Percentiles rank a stretch among this genome's conserved stretches.
Conservation (phyloP, 176 grass and related monocot species). For the Areca catechu region DNA sequence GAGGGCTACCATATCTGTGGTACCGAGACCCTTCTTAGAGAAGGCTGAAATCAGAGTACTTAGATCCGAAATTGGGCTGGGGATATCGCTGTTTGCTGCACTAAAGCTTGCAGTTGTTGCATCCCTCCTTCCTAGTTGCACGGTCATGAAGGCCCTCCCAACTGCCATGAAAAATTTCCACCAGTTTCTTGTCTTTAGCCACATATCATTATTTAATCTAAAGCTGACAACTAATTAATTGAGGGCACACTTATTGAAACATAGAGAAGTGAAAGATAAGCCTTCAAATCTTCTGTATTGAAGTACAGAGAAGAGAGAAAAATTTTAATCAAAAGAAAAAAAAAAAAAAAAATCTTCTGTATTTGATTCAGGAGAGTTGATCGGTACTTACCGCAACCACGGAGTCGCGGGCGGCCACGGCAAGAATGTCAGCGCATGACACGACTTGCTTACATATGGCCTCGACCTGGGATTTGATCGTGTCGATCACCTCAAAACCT, state of each 20-base stretch:
- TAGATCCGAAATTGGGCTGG: constrained; percentile 24
- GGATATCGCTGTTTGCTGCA: constrained; percentile 46
- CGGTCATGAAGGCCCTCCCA: constrained; percentile 49
- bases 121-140: constrained; percentile 40
- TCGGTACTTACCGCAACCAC: constrained; percentile 35
- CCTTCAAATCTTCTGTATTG: no score
- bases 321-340: no score
- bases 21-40: constrained; percentile 34
- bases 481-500: constrained; percentile 44
- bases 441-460: constrained; percentile 30
- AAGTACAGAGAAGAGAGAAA: no score
- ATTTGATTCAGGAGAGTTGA: neutral
- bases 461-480: constrained; percentile 50
- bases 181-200: no score
- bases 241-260: no score
- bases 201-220: no score
- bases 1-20: constrained; percentile 52
- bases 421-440: constrained; percentile 53
- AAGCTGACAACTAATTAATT: no score
- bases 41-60: constrained; percentile 33
- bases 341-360: no score
- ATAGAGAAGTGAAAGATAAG: no score
- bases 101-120: constrained; percentile 37
- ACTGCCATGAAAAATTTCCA: constrained; percentile 10
- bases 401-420: constrained; percentile 48